A percentile compares a stretch with the other conserved stretches of the same genome.
Conservation (phyloP, 2,329 filamentous ascomycete genomes). For the Metarhizium brunneum region DNA sequence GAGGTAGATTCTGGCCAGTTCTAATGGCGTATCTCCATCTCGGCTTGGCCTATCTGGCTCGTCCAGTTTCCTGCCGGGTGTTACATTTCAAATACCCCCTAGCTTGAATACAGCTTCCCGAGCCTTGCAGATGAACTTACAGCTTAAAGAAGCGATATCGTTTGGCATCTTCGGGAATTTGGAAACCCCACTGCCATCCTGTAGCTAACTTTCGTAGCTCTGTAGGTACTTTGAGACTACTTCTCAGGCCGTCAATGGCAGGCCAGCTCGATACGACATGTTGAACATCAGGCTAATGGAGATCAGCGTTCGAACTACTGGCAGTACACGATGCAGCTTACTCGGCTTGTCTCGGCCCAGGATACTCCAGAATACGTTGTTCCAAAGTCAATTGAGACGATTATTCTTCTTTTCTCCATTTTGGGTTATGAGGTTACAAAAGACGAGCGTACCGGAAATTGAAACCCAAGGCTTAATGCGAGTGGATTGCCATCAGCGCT, state of each 20-base stretch:
- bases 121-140: slow-evolving; percentile 18
- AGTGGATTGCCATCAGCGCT: neutral
- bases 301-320: neutral
- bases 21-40: slow-evolving; percentile 25
- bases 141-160: slow-evolving; percentile 39
- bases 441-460: neutral
- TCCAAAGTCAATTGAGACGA: slow-evolving; percentile 47
- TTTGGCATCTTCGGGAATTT: slow-evolving; percentile 31
- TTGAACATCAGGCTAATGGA: slow-evolving; percentile 27
- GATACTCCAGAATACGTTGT: slow-evolving; percentile 48
- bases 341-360: slow-evolving; percentile 35
- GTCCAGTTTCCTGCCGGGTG: slow-evolving; percentile 22
- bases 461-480: neutral
- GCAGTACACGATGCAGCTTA: slow-evolving; percentile 12
- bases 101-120: neutral
- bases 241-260: slow-evolving; percentile 20
- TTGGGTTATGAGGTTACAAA: slow-evolving; percentile 2
- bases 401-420: slow-evolving; percentile 30
- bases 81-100: neutral
- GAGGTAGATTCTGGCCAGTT: slow-evolving; percentile 33
- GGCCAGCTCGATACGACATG: slow-evolving; percentile 37
- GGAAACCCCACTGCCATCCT: slow-evolving; percentile 40
- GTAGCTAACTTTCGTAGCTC: slow-evolving; percentile 32
- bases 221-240: slow-evolving; percentile 38
- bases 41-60: slow-evolving; percentile 19